phyloP scores from a whole-genome alignment of 495 filamentous ascomycete species.

The Lophiostoma macrostomum region DNA sequence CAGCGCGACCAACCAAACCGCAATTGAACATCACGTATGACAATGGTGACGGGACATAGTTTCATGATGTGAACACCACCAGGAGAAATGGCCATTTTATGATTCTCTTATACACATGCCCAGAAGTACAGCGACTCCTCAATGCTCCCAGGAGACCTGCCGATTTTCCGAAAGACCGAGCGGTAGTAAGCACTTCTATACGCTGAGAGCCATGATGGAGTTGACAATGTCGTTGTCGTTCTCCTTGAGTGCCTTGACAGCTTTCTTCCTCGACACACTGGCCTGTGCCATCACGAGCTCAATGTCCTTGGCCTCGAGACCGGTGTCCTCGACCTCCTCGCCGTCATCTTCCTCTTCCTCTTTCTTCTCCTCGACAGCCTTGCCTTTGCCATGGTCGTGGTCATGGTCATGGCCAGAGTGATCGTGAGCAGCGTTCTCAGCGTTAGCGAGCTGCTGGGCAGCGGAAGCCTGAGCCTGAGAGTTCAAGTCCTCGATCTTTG shows the following conservation, averaged over 20 bases:
- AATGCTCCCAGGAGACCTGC: not conserved
- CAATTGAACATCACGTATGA: too few relatives aligned
- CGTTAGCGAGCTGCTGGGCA: constrained; percentile 82
- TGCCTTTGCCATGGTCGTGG: constrained; percentile 65
- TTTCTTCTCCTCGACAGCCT: constrained; percentile 76
- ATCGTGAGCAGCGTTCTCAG: constrained; percentile 56
- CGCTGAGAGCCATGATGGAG: constrained; percentile 98
- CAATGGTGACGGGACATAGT: too few relatives aligned
- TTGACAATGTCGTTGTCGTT: constrained; percentile 99
- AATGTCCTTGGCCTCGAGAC: constrained; percentile 97
- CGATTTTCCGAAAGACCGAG: constrained; percentile 1
- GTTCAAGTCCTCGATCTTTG: constrained; percentile 99
- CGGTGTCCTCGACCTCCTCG: constrained; percentile 89
- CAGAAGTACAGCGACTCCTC: constrained; percentile 9
- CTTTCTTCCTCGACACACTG: constrained; percentile 93
- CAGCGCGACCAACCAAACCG: too few relatives aligned
- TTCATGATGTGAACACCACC: too few relatives aligned
- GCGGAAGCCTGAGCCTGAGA: constrained; percentile 91
- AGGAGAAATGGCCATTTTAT: constrained; percentile 8
- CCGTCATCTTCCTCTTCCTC: constrained; percentile 87
- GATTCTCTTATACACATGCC: constrained; percentile 15
- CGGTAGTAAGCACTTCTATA: constrained; percentile 53
- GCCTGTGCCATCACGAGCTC: constrained; percentile 99
- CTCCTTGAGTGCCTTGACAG: constrained; percentile 95
- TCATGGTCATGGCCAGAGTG: constrained; percentile 57